Percentiles rank a stretch among this genome's conserved stretches.
Evolutionary conservation across 495 filamentous ascomycete species (phyloP).

Genomic region (Aspergillus saccharolyticus): DNA sequence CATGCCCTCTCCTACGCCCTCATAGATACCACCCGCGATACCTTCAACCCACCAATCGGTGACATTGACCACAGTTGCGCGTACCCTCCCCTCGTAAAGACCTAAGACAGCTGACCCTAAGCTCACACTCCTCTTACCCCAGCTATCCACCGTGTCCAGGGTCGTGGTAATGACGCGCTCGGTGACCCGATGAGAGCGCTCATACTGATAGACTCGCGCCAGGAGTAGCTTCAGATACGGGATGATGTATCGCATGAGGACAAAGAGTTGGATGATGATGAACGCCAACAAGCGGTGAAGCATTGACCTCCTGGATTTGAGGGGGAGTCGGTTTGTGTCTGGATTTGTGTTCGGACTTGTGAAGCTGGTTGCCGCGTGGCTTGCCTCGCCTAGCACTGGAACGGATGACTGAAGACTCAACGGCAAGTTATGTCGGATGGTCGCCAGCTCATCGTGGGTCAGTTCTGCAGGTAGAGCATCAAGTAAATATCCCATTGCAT

Average conservation of each 20-base stretch:
- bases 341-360: not conserved
- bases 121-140: conserved; percentile 47
- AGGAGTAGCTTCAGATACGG: conserved; percentile 56
- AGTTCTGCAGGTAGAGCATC: conserved; percentile 59
- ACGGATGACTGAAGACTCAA: conserved; percentile 21
- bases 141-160: conserved; percentile 45
- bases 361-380: not conserved
- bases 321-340: not conserved
- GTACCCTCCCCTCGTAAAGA: conserved; percentile 54
- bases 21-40: conserved; percentile 57
- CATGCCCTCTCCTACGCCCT: conserved; percentile 60
- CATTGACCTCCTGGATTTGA: conserved; percentile 32
- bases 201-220: conserved; percentile 51
- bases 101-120: conserved; percentile 46
- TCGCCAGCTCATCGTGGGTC: conserved; percentile 30
- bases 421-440: conserved; percentile 30
- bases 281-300: conserved; percentile 56
- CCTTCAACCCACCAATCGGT: conserved; percentile 55
- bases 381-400: not conserved
- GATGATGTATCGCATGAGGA: conserved; percentile 51
- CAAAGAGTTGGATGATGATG: conserved; percentile 50
- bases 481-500: conserved; percentile 61
- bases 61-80: conserved; percentile 44
- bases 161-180: conserved; percentile 47
- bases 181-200: conserved; percentile 58